Percentiles rank a stretch among this genome's conserved stretches.
These are phyloP conservation scores for Mimosa pudica DNA, from an alignment of 306 rosid genomes.

Conservation along the genomic window DNA sequence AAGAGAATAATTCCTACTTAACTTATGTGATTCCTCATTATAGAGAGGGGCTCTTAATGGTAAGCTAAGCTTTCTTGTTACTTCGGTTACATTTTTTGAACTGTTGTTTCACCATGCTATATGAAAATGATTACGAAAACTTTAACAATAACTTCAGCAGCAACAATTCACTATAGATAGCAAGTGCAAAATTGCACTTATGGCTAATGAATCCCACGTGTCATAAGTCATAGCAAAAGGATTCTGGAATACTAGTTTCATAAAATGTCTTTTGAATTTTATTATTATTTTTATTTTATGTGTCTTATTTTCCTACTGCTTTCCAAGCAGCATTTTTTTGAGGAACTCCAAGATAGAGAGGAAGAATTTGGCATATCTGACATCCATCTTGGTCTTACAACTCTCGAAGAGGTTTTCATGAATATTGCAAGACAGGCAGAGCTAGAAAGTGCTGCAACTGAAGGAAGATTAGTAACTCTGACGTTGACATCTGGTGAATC, in stretches of 20 bases:
- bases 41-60: conserved; percentile 62
- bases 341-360: conserved; percentile 69
- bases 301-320: conserved; percentile 30
- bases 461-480: conserved; percentile 59
- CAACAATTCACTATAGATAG: conserved; percentile 7
- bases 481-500: conserved; percentile 67
- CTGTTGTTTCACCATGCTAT: not conserved
- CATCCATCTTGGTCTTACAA: conserved; percentile 79
- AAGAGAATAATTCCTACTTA: conserved; percentile 59
- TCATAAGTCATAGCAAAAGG: conserved; percentile 5
- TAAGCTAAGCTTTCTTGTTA: conserved; percentile 44
- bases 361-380: conserved; percentile 72
- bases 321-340: conserved; percentile 62
- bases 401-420: conserved; percentile 90
- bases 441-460: conserved; percentile 78
- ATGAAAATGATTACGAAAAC: not conserved
- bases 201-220: conserved; percentile 15
- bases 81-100: conserved; percentile 31
- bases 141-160: not conserved
- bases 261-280: not conserved
- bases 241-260: not conserved
- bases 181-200: not conserved
- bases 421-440: conserved; percentile 81
- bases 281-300: not conserved
- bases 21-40: conserved; percentile 84